Conservation (phyloP, 2,329 filamentous ascomycete species). For the Fusarium vanettenii region DNA sequence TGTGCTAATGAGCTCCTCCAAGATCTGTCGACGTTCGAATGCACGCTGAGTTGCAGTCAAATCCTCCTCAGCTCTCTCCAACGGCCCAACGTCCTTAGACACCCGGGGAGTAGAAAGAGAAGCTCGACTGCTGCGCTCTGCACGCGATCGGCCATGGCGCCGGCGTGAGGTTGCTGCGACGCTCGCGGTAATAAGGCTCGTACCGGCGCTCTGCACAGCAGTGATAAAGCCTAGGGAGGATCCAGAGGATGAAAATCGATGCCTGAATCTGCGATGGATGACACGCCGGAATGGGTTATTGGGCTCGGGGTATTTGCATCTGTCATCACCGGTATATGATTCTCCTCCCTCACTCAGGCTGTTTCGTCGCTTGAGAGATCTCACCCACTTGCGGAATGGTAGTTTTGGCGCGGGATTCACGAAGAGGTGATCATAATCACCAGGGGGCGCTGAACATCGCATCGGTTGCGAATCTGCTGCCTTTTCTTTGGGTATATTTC, state of each 20-base stretch:
- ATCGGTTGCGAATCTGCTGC: neutral
- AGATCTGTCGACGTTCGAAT: conserved; percentile 78
- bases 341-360: conserved; percentile 47
- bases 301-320: conserved; percentile 15
- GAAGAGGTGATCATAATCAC: conserved; percentile 11
- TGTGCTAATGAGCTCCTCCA: conserved; percentile 87
- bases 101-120: conserved; percentile 70
- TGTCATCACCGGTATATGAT: neutral
- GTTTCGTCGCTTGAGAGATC: conserved; percentile 71
- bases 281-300: conserved; percentile 4
- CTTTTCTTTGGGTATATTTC: conserved; percentile 5
- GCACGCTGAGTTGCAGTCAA: conserved; percentile 77
- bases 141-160: conserved; percentile 64
- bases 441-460: conserved; percentile 39
- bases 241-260: conserved; percentile 73
- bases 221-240: conserved; percentile 84
- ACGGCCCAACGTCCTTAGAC: conserved; percentile 73
- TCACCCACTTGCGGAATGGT: conserved; percentile 81
- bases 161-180: conserved; percentile 70
- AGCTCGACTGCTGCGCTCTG: conserved; percentile 71
- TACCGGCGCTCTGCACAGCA: conserved; percentile 83
- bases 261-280: conserved; percentile 39
- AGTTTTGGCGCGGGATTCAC: conserved; percentile 36
- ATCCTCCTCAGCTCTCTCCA: conserved; percentile 70
- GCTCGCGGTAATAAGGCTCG: conserved; percentile 81